phyloP scores from a whole-genome alignment of 805 yeast genomes.

The Candida arabinofermentans region DNA sequence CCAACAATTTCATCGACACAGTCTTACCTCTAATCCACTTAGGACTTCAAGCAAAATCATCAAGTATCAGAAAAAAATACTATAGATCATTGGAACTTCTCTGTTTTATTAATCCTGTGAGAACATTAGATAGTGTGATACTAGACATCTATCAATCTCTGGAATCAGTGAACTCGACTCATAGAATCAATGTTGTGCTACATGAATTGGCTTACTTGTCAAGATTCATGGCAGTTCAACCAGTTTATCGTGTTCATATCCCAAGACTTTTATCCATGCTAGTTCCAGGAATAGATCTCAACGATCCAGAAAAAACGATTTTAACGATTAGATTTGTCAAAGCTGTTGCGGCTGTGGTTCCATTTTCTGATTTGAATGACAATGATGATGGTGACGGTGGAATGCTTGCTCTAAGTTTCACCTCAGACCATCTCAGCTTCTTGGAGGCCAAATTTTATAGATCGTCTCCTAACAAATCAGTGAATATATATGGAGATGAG shows the following conservation, averaged over 20 bases:
- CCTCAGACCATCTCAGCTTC: slow-evolving; percentile 57
- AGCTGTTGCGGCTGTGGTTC: slow-evolving; percentile 65
- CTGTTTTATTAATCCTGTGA: slow-evolving; percentile 55
- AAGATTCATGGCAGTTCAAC: slow-evolving; percentile 60
- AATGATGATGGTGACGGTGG: slow-evolving; percentile 41
- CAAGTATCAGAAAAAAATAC: slow-evolving; percentile 51
- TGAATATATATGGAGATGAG: slow-evolving; percentile 16
- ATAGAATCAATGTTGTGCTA: slow-evolving; percentile 71
- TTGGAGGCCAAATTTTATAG: slow-evolving; percentile 42
- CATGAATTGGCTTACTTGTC: slow-evolving; percentile 61
- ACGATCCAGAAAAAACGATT: slow-evolving; percentile 73
- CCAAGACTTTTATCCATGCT: slow-evolving; percentile 67
- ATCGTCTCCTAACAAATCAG: slow-evolving; percentile 22
- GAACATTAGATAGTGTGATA: slow-evolving; percentile 49
- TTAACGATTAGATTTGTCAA: slow-evolving; percentile 67
- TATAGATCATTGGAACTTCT: slow-evolving; percentile 58
- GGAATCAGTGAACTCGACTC: slow-evolving; percentile 65
- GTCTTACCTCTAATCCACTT: slow-evolving; percentile 53
- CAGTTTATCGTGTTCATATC: slow-evolving; percentile 70
- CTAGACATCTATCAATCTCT: slow-evolving; percentile 76
- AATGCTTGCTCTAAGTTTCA: slow-evolving; percentile 46
- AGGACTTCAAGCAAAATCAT: slow-evolving; percentile 77
- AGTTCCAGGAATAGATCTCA: slow-evolving; percentile 82
- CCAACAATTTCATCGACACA: slow-evolving; percentile 27
- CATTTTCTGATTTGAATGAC: slow-evolving; percentile 57